These are phyloP conservation scores for Alternaria incomplexa DNA, from an alignment of 2,329 filamentous ascomycete genomes.

Conservation along the genomic window DNA sequence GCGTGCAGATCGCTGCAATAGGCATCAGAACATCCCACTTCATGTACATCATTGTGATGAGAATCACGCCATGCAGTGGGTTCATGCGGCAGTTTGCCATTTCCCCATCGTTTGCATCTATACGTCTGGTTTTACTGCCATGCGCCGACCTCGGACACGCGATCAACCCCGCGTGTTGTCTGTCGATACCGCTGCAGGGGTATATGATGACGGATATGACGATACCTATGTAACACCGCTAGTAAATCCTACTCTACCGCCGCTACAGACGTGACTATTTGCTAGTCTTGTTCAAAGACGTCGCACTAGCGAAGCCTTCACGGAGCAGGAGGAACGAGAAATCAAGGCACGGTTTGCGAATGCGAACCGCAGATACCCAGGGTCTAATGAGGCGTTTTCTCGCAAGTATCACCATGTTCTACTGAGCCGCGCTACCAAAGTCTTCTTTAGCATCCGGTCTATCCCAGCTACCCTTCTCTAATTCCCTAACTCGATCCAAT, in stretches of 20 bases:
- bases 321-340: neutral
- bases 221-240: neutral
- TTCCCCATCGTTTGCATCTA: neutral
- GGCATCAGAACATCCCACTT: constrained; percentile 13
- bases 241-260: neutral
- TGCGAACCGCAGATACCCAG: neutral
- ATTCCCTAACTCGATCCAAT: constrained; percentile 51
- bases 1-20: constrained; percentile 39
- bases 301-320: neutral
- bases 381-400: neutral
- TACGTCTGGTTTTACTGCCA: neutral
- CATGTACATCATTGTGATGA: constrained; percentile 19
- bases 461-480: constrained; percentile 81
- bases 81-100: neutral
- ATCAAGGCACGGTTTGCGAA: neutral
- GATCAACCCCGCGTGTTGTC: constrained; percentile 9
- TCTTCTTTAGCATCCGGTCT: constrained; percentile 74
- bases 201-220: neutral
- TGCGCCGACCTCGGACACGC: neutral
- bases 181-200: neutral
- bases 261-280: neutral
- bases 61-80: constrained; percentile 23
- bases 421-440: constrained; percentile 47
- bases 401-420: neutral
- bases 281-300: neutral